A percentile compares a stretch with the other conserved stretches of the same genome.
Evolutionary conservation across 2,329 filamentous ascomycete species (phyloP).

Genomic region (Aspergillaceae sp.): DNA sequence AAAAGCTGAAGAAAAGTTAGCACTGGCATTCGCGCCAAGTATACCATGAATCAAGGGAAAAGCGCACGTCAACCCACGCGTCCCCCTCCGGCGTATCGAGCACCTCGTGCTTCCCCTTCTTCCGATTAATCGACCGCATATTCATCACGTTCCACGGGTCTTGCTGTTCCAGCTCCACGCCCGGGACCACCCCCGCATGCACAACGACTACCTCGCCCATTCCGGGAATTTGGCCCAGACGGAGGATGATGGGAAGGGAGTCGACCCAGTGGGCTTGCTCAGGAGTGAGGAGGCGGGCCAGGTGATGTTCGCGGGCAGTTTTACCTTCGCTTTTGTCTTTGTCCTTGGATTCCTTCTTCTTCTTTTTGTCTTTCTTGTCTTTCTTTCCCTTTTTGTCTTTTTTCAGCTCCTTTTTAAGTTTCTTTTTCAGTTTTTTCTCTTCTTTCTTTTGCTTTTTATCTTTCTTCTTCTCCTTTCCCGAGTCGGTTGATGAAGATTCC

Average conservation of each 20-base stretch:
- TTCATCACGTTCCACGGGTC: constrained; percentile 82
- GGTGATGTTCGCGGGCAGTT: constrained; percentile 32
- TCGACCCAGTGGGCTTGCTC: constrained; percentile 62
- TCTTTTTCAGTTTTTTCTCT: constrained; percentile 15
- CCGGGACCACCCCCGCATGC: constrained; percentile 78
- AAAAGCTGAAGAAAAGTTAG: constrained; percentile 33
- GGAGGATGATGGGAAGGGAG: constrained; percentile 67
- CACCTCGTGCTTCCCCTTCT: constrained; percentile 1
- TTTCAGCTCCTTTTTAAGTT: constrained; percentile 9
- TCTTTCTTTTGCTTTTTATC: not conserved
- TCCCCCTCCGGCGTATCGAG: not conserved
- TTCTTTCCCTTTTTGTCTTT: not conserved
- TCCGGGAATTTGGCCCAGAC: constrained; percentile 53
- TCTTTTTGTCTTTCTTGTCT: not conserved
- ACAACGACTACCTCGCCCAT: constrained; percentile 64
- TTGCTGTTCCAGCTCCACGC: constrained; percentile 58
- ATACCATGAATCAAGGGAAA: not conserved
- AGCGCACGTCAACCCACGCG: constrained; percentile 6
- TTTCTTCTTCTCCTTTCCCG: not conserved
- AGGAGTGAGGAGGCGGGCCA: constrained; percentile 49
- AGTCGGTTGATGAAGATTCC: not conserved
- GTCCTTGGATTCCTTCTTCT: not conserved
- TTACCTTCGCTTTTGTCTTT: constrained; percentile 9
- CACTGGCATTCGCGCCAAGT: not conserved
- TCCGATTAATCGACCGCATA: constrained; percentile 65